A percentile compares a stretch with the other conserved stretches of the same genome.
These are phyloP conservation scores for Plasmodium chabaudi DNA, from an alignment of 169 alveolate genomes.

Conservation along the genomic window DNA sequence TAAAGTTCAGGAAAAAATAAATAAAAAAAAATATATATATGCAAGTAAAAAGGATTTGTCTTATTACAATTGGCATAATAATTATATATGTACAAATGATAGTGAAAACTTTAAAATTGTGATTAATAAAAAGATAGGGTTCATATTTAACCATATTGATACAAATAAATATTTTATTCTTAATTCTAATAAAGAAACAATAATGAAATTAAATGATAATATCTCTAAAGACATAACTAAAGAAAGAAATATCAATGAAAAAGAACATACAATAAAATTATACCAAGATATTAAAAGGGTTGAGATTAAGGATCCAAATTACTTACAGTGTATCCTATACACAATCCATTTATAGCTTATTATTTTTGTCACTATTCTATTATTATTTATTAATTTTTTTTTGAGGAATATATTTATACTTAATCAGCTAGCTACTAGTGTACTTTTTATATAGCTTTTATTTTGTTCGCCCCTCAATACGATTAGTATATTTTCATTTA, in stretches of 20 bases:
- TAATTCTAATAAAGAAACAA: constrained; percentile 16
- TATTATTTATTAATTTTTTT: not conserved
- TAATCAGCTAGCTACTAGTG: not conserved
- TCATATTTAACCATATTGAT: constrained; percentile 41
- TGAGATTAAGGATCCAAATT: constrained; percentile 37
- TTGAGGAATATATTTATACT: not conserved
- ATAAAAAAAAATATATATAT: constrained; percentile 42
- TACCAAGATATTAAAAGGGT: constrained; percentile 21
- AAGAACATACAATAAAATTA: constrained; percentile 22
- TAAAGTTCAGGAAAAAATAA: constrained; percentile 40
- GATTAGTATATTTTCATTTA: constrained; percentile 1
- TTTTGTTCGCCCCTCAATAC: not conserved
- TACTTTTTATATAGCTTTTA: not conserved
- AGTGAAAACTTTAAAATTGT: constrained; percentile 56
- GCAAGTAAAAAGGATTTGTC: constrained; percentile 64
- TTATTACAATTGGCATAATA: constrained; percentile 66
- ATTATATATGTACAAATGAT: constrained; percentile 54
- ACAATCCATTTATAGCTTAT: constrained; percentile 11
- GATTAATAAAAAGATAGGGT: constrained; percentile 55
- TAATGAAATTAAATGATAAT: constrained; percentile 52
- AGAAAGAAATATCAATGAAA: not conserved
- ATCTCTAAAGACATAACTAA: constrained; percentile 4
- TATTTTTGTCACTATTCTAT: not conserved
- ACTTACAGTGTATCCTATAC: constrained; percentile 61
- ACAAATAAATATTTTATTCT: constrained; percentile 40